Conservation (phyloP, 148 eudicot genomes). For the Arbutus unedo region DNA sequence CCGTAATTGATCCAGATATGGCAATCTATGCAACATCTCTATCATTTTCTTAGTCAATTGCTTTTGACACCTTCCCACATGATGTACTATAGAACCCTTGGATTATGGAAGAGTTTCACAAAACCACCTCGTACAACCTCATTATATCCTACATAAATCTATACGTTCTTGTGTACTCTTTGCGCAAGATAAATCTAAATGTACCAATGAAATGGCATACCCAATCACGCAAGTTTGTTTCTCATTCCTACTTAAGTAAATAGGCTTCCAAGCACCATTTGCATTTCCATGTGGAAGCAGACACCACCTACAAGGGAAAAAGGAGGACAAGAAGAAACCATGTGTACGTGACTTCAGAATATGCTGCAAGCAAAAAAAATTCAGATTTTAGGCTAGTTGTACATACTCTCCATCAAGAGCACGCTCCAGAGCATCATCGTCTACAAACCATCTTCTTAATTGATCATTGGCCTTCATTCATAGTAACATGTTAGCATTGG, state of each 20-base stretch:
- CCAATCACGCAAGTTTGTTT: constrained; percentile 64
- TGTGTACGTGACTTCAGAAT: not conserved
- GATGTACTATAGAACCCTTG: no score
- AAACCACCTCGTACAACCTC: not conserved
- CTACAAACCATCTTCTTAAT: constrained; percentile 72
- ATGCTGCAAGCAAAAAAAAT: not conserved
- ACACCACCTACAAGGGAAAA: constrained; percentile 59
- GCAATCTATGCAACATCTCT: no score
- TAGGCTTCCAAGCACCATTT: constrained; percentile 37
- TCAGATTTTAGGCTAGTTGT: not conserved
- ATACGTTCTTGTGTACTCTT: not conserved
- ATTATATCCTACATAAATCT: not conserved
- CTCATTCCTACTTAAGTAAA: constrained; percentile 60
- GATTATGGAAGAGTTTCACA: no score
- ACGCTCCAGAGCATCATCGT: constrained; percentile 95
- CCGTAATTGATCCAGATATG: no score
- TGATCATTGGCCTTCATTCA: constrained; percentile 68
- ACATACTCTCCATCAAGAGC: constrained; percentile 81
- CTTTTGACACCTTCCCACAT: no score
- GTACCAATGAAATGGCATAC: constrained; percentile 28
- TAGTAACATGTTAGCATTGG: not conserved
- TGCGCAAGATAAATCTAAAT: not conserved
- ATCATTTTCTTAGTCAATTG: no score
- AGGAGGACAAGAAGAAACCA: not conserved
- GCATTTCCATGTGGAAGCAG: constrained; percentile 61